Evolutionary conservation across 2,329 filamentous ascomycete species (phyloP).

Genomic region (Talaromyces piceae): DNA sequence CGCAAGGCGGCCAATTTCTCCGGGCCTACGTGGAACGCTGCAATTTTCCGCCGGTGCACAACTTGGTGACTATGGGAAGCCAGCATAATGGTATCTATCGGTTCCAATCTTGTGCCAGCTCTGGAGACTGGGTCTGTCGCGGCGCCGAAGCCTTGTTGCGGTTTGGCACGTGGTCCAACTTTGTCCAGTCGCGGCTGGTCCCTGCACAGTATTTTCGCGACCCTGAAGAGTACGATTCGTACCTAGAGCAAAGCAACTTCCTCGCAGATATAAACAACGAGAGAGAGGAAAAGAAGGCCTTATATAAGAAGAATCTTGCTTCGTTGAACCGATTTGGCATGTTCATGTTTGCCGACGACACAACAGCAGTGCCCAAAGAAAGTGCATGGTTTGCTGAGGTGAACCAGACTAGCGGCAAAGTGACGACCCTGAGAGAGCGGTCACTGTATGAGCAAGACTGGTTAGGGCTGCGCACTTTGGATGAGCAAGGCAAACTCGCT

Average conservation of each 20-base stretch:
- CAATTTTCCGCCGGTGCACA: constrained; percentile 65
- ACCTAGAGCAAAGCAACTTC: constrained; percentile 77
- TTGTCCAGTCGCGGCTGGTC: constrained; percentile 72
- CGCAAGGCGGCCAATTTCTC: constrained; percentile 94
- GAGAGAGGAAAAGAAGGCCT: constrained; percentile 61
- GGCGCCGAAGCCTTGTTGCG: constrained; percentile 70
- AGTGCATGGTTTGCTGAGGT: constrained; percentile 86
- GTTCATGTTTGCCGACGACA: constrained; percentile 83
- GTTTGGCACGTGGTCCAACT: constrained; percentile 69
- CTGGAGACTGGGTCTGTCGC: constrained; percentile 70
- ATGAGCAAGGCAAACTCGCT: constrained; percentile 68
- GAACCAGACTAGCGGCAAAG: constrained; percentile 56
- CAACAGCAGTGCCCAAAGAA: constrained; percentile 81
- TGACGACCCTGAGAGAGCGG: constrained; percentile 61
- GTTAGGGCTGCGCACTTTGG: constrained; percentile 74
- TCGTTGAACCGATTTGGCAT: constrained; percentile 71
- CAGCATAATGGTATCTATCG: constrained; percentile 88
- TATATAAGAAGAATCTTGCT: constrained; percentile 65
- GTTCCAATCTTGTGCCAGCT: constrained; percentile 63
- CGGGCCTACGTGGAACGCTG: constrained; percentile 84
- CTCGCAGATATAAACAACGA: constrained; percentile 97
- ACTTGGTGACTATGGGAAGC: constrained; percentile 78
- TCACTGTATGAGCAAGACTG: constrained; percentile 83
- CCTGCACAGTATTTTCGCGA: constrained; percentile 94
- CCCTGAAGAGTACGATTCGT: constrained; percentile 58